Percentiles rank a stretch among this genome's conserved stretches.
These are phyloP conservation scores for Fusarium denticulatum DNA, from an alignment of 2,329 filamentous ascomycete genomes.

Conservation along the genomic window DNA sequence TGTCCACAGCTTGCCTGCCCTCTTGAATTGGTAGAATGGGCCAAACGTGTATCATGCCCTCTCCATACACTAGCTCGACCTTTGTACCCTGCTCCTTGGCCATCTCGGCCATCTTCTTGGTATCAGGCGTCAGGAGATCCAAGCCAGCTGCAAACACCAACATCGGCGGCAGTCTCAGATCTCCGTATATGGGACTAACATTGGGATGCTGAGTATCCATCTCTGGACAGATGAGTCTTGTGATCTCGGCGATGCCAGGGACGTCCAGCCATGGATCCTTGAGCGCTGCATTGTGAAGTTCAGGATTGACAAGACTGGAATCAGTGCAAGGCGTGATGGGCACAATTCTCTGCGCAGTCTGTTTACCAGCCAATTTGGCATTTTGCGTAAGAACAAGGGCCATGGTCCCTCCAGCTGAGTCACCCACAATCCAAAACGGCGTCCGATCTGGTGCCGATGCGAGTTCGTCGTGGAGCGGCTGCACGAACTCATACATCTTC, in stretches of 20 bases:
- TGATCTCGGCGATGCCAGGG: conserved; percentile 41
- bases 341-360: conserved; percentile 42
- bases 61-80: conserved; percentile 43
- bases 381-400: conserved; percentile 46
- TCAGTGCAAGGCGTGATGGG: conserved; percentile 46
- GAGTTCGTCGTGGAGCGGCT: conserved; percentile 47
- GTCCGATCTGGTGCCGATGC: conserved; percentile 41
- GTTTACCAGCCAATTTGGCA: conserved; percentile 39
- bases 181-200: conserved; percentile 46
- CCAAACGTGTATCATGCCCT: conserved; percentile 49
- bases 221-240: conserved; percentile 42
- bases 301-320: conserved; percentile 43
- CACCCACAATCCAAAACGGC: conserved; percentile 46
- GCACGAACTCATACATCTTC: conserved; percentile 47
- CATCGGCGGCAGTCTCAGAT: conserved; percentile 45
- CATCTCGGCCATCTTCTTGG: conserved; percentile 43
- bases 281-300: conserved; percentile 36
- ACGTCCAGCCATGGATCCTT: conserved; percentile 45
- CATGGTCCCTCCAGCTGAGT: conserved; percentile 47
- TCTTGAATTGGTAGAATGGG: conserved; percentile 45
- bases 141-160: conserved; percentile 43
- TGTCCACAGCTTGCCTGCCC: conserved; percentile 40
- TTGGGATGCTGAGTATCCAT: conserved; percentile 40
- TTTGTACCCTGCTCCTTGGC: conserved; percentile 39
- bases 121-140: conserved; percentile 45